Conservation (phyloP, 73 alveolate genomes). For the Tetrahymena malaccensis region DNA sequence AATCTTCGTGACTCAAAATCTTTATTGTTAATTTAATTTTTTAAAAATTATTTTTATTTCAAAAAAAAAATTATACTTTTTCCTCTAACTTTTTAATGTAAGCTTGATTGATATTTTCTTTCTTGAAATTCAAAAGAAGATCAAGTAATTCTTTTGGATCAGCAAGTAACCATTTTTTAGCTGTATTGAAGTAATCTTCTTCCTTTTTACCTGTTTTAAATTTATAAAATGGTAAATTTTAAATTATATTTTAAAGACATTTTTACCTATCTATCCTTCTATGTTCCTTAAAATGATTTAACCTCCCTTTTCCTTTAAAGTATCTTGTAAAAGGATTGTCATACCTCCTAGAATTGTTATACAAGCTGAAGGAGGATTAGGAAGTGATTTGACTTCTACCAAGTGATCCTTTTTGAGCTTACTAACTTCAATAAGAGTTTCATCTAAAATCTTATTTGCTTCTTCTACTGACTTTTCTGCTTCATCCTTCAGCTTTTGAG, state of each 20-base stretch:
- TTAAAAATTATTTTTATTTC: conserved; percentile 6
- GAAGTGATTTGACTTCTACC: conserved; percentile 55
- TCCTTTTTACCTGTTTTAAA: conserved; percentile 28
- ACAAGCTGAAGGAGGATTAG: conserved; percentile 69
- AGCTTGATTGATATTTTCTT: conserved; percentile 56
- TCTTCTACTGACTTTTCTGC: conserved; percentile 60
- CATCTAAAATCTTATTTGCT: conserved; percentile 56
- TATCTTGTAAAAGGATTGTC: conserved; percentile 38
- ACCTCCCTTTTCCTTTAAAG: conserved; percentile 39
- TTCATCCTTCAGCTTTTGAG: conserved; percentile 41
- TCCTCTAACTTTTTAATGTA: conserved; percentile 49
- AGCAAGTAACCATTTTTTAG: conserved; percentile 55
- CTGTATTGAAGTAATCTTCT: conserved; percentile 79
- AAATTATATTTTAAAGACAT: not conserved
- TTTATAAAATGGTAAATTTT: not conserved
- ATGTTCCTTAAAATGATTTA: conserved; percentile 14
- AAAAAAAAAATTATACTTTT: conserved; percentile 39
- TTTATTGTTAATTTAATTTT: not conserved
- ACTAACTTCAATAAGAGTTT: conserved; percentile 57
- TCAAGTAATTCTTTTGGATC: conserved; percentile 65
- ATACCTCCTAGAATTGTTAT: conserved; percentile 60
- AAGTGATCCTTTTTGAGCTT: conserved; percentile 70
- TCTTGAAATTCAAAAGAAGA: conserved; percentile 55
- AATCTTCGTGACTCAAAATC: not conserved
- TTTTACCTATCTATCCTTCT: conserved; percentile 42